Evolutionary conservation across 345 rosid species (phyloP), one percentile per base, ranked within the genome.

Genomic region (Syzygium grande): DNA sequence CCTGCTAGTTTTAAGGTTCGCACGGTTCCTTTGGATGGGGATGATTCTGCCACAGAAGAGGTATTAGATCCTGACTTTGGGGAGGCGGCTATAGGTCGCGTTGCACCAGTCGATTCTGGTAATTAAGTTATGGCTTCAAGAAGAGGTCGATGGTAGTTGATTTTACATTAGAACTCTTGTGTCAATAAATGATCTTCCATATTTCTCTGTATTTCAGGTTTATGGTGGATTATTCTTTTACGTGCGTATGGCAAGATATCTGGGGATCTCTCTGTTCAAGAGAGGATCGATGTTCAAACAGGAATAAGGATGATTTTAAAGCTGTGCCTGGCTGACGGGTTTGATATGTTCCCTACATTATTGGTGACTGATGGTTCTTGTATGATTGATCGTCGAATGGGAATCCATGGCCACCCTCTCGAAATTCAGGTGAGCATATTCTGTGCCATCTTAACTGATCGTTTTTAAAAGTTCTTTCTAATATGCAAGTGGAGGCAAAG

Each of bases 1-100:
- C 99, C 98, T 88, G 99, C 98, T 53, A 97, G 97, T 92, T 97
- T 96, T 86, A 96, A 97, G 92, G 98, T 97, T 73, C 96, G 98
- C 27, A 95, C 92, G 2, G 91, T 94, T 90, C 96, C 95, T 29
- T 92, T 94, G 52, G 96, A 93, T 88, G 95, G 95, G 85, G 95
- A 94, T 88, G 96, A 92, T 88, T 91, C 92, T 63, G 93, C 92
- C 63, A 92, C 92, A 30, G 98, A 96, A 90, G 99, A 97, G 87
- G 91, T 94, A 85, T 89, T 96, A 83, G 99, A 95, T 93, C 96
- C 98, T 30, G 98, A 97, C 87, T 96, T 96, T 89, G 99, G 99
- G 46, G 99, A 97, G 93, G 93, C 98, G 88, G 99, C 98, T 86
- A 97, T 97, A 87, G 99, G 98, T 34, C 98, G 98, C 73, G 99